Percentiles rank a stretch among this genome's conserved stretches.
Evolutionary conservation across 345 rosid genomes (phyloP).

Genomic region (Hevea brasiliensis): DNA sequence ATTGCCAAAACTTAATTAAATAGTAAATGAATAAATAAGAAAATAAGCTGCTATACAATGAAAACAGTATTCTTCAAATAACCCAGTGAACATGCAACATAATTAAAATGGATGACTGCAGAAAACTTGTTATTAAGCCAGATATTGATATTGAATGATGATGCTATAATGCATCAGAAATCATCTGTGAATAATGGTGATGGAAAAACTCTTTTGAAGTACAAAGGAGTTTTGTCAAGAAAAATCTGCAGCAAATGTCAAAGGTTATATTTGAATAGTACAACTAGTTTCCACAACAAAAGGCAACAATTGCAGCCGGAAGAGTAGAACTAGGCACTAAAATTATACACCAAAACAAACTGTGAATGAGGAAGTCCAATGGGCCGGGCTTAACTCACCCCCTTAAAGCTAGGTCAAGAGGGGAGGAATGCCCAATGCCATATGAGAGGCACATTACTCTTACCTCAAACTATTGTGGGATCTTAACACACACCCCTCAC

Average conservation of each 20-base stretch:
- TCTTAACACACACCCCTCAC: too few relatives aligned
- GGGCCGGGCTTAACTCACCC: too few relatives aligned
- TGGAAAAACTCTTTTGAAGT: background rate
- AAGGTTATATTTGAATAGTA: background rate
- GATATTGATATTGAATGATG: background rate
- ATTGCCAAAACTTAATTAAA: background rate
- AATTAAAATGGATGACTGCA: background rate
- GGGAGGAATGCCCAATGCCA: too few relatives aligned
- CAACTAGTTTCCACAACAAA: background rate
- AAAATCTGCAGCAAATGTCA: background rate
- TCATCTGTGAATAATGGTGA: too few relatives aligned
- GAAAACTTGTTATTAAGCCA: background rate
- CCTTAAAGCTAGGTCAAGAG: too few relatives aligned
- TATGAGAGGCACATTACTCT: too few relatives aligned
- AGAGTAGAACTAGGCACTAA: background rate
- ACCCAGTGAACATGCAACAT: background rate
- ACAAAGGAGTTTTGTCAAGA: background rate
- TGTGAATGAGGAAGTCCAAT: too few relatives aligned
- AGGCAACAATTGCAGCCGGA: background rate
- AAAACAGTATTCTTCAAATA: conserved; percentile 4
- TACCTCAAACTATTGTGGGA: too few relatives aligned
- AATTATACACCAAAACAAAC: conserved; percentile 4
- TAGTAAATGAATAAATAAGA: conserved; percentile 2
- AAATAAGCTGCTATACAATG: background rate
- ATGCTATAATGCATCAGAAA: conserved; percentile 3